Percentiles rank a stretch among this genome's conserved stretches.
Evolutionary conservation across 1,284 basidiomycete species (phyloP).

Genomic region (Papiliotrema terrestris): DNA sequence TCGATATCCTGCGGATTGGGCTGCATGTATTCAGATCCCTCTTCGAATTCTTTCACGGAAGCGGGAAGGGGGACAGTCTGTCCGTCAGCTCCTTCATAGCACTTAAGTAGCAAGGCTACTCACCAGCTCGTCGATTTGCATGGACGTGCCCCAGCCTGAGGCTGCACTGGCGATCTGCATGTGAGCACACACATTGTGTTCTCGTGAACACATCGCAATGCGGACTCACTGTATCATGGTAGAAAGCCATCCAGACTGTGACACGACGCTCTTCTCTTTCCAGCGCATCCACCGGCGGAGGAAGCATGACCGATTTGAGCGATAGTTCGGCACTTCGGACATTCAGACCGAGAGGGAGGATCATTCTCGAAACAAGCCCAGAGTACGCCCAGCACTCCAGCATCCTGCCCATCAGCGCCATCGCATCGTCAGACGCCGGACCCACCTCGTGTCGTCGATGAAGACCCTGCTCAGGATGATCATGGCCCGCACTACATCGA

Average conservation of each 20-base stretch:
- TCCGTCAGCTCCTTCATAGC: neutral
- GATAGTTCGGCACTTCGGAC: constrained; percentile 42
- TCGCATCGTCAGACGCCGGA: neutral
- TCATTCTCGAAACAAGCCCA: constrained; percentile 43
- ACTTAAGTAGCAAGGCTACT: constrained; percentile 5
- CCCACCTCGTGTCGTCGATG: constrained; percentile 39
- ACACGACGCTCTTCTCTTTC: constrained; percentile 46
- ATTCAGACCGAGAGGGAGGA: constrained; percentile 45
- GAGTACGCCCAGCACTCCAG: constrained; percentile 47
- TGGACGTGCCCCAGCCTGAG: constrained; percentile 45
- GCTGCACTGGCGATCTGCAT: constrained; percentile 31
- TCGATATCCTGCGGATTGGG: constrained; percentile 46
- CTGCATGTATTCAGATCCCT: constrained; percentile 28
- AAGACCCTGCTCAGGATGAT: constrained; percentile 44
- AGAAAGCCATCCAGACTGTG: constrained; percentile 46
- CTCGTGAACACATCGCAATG: neutral
- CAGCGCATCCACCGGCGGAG: constrained; percentile 39
- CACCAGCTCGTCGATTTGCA: constrained; percentile 45
- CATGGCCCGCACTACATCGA: constrained; percentile 46
- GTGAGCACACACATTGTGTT: neutral
- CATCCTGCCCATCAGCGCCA: constrained; percentile 25
- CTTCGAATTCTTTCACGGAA: constrained; percentile 32
- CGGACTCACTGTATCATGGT: constrained; percentile 35
- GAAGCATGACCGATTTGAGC: constrained; percentile 43
- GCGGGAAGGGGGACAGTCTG: constrained; percentile 40